Evolutionary conservation across 345 rosid genomes (phyloP).

Genomic region (Eucalyptus polybractea): DNA sequence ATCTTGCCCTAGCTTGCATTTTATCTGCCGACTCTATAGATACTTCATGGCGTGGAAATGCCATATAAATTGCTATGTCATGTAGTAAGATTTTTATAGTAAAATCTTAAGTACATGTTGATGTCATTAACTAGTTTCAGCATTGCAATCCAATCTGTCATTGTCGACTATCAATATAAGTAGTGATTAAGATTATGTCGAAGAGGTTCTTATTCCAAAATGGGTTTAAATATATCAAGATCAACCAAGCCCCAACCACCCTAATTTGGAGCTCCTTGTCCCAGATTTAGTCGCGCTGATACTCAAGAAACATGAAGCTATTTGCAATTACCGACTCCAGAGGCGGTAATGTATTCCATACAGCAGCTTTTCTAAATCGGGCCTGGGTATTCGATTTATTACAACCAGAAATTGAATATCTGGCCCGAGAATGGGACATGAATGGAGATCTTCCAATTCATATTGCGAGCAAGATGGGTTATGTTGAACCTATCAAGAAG

Average conservation of each 20-base stretch:
- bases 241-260: fast-evolving
- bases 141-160: not conserved
- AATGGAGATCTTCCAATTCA: not conserved
- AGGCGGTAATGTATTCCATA: not conserved
- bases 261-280: not conserved
- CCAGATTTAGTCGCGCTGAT: fast-evolving
- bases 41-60: not conserved
- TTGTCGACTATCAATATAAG: fast-evolving
- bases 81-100: not conserved
- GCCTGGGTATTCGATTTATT: fast-evolving
- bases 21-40: not conserved
- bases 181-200: not conserved
- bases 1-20: not conserved
- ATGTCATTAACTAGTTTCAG: not conserved
- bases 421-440: too few species aligned
- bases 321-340: not conserved
- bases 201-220: fast-evolving
- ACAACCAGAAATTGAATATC: fast-evolving
- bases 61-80: not conserved
- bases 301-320: not conserved
- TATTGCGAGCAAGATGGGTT: not conserved
- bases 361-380: fast-evolving
- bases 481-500: not conserved
- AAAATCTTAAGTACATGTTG: not conserved
- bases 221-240: too few species aligned